A percentile compares a stretch with the other conserved stretches of the same genome.
phyloP scores from a whole-genome alignment of 495 filamentous ascomycete species.

The Penicillium arizonense region DNA sequence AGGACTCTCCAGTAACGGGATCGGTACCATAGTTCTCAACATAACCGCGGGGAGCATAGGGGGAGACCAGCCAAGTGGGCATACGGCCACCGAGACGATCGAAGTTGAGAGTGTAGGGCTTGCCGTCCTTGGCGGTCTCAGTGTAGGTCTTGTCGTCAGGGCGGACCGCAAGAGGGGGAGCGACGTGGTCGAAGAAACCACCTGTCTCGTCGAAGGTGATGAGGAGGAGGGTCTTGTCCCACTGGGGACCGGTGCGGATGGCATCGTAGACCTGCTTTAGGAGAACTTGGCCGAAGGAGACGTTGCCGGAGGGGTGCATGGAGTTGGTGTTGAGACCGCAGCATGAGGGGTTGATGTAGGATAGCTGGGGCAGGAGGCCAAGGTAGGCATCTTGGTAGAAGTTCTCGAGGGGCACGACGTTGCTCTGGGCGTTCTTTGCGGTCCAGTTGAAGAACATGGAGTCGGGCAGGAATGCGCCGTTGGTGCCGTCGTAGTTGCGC shows the following conservation, averaged over 20 bases:
- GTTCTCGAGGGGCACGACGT: constrained; percentile 35
- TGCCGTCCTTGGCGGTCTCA: constrained; percentile 39
- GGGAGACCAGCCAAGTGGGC: constrained; percentile 51
- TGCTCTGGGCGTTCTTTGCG: constrained; percentile 28
- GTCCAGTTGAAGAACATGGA: constrained; percentile 48
- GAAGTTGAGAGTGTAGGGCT: constrained; percentile 45
- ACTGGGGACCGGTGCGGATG: constrained; percentile 45
- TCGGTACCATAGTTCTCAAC: constrained; percentile 48
- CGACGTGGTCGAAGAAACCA: constrained; percentile 53
- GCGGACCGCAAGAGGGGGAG: constrained; percentile 43
- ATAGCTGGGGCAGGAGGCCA: constrained; percentile 45
- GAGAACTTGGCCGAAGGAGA: constrained; percentile 48
- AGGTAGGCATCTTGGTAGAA: constrained; percentile 44
- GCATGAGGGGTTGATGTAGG: constrained; percentile 56
- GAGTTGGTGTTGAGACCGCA: constrained; percentile 47
- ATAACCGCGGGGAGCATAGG: constrained; percentile 40
- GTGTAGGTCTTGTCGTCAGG: constrained; percentile 48
- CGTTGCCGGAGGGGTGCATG: constrained; percentile 48
- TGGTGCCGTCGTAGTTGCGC: constrained; percentile 50
- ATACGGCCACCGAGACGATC: constrained; percentile 54
- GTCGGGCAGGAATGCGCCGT: constrained; percentile 35
- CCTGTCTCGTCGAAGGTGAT: constrained; percentile 52
- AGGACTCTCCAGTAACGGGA: constrained; percentile 26
- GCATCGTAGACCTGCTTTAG: constrained; percentile 55
- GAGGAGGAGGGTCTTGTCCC: constrained; percentile 48